A percentile compares a stretch with the other conserved stretches of the same genome.
These are phyloP conservation scores for Trichoderma koningii DNA, from an alignment of 2,329 filamentous ascomycete genomes.

Conservation along the genomic window DNA sequence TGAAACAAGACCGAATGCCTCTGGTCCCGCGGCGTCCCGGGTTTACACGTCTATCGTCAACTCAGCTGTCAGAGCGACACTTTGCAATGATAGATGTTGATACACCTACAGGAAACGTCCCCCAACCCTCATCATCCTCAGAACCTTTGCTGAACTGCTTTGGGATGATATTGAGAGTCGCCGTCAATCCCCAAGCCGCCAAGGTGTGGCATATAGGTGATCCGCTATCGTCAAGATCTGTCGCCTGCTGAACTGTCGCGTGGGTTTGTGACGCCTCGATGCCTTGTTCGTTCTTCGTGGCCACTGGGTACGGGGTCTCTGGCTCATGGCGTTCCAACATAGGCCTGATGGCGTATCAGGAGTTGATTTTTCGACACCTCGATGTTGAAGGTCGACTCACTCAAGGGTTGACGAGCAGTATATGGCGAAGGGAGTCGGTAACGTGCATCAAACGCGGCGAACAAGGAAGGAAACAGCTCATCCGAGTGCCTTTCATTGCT, in stretches of 20 bases:
- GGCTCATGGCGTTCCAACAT: constrained; percentile 18
- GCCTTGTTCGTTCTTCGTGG: constrained; percentile 1
- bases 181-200: constrained; percentile 24
- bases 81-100: background rate
- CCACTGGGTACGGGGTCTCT: background rate
- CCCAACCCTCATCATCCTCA: constrained; percentile 6
- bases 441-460: background rate
- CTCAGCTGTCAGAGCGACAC: constrained; percentile 3
- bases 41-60: constrained; percentile 15
- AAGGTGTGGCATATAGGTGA: constrained; percentile 6
- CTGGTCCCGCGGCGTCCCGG: background rate
- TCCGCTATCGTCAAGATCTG: background rate
- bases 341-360: constrained; percentile 2
- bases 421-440: background rate
- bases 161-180: constrained; percentile 13
- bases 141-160: background rate
- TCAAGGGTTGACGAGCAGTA: background rate
- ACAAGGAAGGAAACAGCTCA: background rate
- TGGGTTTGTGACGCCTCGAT: constrained; percentile 1
- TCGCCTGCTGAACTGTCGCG: background rate
- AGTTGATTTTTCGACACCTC: background rate
- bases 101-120: constrained; percentile 15
- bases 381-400: background rate
- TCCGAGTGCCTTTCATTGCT: background rate
- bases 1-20: background rate